These are phyloP conservation scores for Fusarium ramigenum DNA, from an alignment of 2,329 filamentous ascomycete genomes.

Conservation along the genomic window DNA sequence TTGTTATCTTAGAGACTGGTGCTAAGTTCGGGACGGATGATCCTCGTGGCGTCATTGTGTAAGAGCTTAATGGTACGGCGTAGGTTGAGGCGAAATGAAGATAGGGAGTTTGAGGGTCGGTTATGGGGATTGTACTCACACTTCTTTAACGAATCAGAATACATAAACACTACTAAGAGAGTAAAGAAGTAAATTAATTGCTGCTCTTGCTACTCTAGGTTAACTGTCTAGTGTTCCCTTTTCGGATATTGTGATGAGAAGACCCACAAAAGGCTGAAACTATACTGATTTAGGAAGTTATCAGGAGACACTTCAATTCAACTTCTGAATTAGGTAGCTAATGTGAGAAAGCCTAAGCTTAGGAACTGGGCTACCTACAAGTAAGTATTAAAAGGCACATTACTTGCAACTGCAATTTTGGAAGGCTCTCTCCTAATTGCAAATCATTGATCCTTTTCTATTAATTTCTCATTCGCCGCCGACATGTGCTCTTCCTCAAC, in stretches of 20 bases:
- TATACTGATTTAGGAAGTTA: background rate
- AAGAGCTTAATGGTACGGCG: background rate
- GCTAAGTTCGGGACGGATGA: too few species aligned
- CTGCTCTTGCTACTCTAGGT: background rate
- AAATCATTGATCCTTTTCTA: accelerated
- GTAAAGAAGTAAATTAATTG: background rate
- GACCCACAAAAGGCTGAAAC: accelerated
- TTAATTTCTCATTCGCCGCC: accelerated
- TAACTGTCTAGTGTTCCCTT: accelerated
- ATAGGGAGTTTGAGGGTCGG: too few species aligned
- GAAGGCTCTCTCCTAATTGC: accelerated
- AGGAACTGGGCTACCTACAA: accelerated
- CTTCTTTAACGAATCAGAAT: background rate
- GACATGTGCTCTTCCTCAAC: background rate
- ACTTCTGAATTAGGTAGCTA: background rate
- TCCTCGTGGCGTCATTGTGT: background rate
- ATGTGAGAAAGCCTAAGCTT: background rate
- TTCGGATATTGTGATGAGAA: background rate
- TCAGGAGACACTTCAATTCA: accelerated
- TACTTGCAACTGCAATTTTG: accelerated
- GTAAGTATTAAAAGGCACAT: background rate
- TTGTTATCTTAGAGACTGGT: too few species aligned
- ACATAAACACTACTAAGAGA: background rate
- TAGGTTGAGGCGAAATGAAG: background rate
- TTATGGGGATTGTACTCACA: accelerated